Percentiles rank a stretch among this genome's conserved stretches.
Evolutionary conservation across 2,329 filamentous ascomycete genomes (phyloP).

Genomic region (Pestalotiopsis sp.): DNA sequence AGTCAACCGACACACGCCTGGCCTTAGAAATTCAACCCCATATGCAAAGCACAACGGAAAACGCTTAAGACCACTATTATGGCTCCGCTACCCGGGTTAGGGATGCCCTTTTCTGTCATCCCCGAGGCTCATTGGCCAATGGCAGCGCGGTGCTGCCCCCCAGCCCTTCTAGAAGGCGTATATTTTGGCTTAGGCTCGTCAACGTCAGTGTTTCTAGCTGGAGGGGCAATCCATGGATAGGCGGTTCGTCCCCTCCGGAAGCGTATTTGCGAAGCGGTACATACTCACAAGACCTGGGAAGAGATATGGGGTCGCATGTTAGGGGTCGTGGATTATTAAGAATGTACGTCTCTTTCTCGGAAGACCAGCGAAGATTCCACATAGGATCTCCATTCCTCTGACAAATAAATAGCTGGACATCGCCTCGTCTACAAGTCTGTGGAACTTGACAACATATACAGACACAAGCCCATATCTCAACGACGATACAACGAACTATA

Average conservation of each 20-base stretch:
- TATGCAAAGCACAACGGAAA: not conserved
- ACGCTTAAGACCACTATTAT: slow-evolving; percentile 2
- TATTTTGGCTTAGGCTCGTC: not conserved
- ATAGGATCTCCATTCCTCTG: not conserved
- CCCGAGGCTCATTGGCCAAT: slow-evolving; percentile 12
- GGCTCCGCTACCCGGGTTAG: slow-evolving; percentile 1
- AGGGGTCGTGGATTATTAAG: not conserved
- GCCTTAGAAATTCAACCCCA: not conserved
- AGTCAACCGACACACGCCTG: not conserved
- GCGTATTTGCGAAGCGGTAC: not conserved
- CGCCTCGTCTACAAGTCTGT: not conserved
- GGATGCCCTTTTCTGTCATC: not conserved
- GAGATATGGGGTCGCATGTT: not conserved
- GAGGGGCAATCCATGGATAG: not conserved
- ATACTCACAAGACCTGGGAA: not conserved
- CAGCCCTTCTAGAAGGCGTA: not conserved
- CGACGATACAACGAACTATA: not conserved
- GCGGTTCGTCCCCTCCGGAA: not conserved
- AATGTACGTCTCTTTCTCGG: not conserved
- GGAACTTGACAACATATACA: not conserved
- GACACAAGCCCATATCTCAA: not conserved
- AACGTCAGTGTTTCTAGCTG: not conserved
- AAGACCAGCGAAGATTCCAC: not conserved
- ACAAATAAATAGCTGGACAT: not conserved
- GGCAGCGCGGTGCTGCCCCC: not conserved